These are phyloP conservation scores for Ophiocordyceps robertsii DNA, from an alignment of 2,329 filamentous ascomycete species.

Conservation along the genomic window DNA sequence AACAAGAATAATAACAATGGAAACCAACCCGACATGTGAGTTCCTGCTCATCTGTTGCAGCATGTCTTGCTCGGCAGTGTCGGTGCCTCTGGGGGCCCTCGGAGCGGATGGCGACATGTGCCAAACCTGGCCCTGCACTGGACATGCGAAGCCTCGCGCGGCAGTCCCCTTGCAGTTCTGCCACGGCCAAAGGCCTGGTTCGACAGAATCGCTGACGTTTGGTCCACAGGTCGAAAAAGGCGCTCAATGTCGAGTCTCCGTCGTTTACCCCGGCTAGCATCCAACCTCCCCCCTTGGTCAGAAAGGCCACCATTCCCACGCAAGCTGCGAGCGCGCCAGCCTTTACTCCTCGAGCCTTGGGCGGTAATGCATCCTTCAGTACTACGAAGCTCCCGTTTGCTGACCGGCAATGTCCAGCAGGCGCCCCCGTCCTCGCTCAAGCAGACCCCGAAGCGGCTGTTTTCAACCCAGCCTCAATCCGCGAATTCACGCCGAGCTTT, in stretches of 20 bases:
- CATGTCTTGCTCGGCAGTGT: neutral
- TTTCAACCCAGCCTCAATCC: constrained; percentile 43
- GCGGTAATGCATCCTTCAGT: constrained; percentile 16
- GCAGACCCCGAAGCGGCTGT: constrained; percentile 28
- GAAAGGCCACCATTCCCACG: constrained; percentile 71
- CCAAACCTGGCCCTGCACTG: too few relatives aligned
- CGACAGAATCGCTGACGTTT: too few relatives aligned
- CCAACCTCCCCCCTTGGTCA: constrained; percentile 28
- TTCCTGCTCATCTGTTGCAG: constrained; percentile 5
- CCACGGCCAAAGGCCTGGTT: too few relatives aligned
- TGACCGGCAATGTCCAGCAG: constrained; percentile 10
- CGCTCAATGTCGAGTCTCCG: constrained; percentile 89
- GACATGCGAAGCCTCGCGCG: too few relatives aligned
- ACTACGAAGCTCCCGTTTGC: neutral
- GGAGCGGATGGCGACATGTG: too few relatives aligned
- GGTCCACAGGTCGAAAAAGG: constrained; percentile 45
- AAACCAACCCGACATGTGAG: constrained; percentile 36
- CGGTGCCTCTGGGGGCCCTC: too few relatives aligned
- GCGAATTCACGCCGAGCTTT: constrained; percentile 48
- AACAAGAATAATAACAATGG: constrained; percentile 36
- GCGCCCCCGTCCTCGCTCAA: constrained; percentile 21
- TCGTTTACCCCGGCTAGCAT: constrained; percentile 68
- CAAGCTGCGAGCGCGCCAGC: constrained; percentile 81
- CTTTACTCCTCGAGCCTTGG: constrained; percentile 59
- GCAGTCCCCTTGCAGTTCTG: too few relatives aligned